Conservation (phyloP, 2,329 filamentous ascomycete genomes). For the Thelonectria discophora region DNA sequence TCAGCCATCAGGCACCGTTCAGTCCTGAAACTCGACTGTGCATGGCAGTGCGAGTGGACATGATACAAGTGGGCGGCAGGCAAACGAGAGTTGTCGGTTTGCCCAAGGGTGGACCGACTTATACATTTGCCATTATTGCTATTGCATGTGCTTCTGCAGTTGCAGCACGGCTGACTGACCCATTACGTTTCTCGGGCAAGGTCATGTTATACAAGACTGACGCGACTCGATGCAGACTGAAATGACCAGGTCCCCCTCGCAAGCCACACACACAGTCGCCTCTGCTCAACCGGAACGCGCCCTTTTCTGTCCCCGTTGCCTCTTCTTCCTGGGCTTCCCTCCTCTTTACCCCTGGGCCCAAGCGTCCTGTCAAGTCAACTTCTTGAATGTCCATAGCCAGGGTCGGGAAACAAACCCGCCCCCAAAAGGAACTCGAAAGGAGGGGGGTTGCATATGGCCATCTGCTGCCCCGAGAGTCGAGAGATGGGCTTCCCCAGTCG, state of each 20-base stretch:
- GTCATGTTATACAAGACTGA: too few species aligned
- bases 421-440: not conserved
- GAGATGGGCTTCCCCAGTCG: conserved; percentile 40
- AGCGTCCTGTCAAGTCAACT: conserved; percentile 43
- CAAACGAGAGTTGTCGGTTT: too few species aligned
- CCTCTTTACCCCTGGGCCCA: conserved; percentile 29
- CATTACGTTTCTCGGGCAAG: too few species aligned
- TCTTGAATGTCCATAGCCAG: not conserved
- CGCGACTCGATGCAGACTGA: not conserved
- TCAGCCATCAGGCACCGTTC: not conserved
- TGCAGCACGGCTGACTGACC: too few species aligned
- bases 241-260: not conserved
- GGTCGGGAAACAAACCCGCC: not conserved
- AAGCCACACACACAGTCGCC: not conserved
- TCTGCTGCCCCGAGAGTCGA: not conserved
- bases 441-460: not conserved
- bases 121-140: not conserved
- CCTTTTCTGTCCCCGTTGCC: too few species aligned
- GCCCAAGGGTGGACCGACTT: conserved; percentile 1
- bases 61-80: too few species aligned
- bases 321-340: not conserved
- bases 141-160: not conserved
- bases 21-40: not conserved
- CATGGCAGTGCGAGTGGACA: not conserved
- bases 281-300: conserved; percentile 10